Percentiles rank a stretch among this genome's conserved stretches.
Conservation (phyloP, 768 basidiomycete genomes). For the Clitopilus passeckerianus region DNA sequence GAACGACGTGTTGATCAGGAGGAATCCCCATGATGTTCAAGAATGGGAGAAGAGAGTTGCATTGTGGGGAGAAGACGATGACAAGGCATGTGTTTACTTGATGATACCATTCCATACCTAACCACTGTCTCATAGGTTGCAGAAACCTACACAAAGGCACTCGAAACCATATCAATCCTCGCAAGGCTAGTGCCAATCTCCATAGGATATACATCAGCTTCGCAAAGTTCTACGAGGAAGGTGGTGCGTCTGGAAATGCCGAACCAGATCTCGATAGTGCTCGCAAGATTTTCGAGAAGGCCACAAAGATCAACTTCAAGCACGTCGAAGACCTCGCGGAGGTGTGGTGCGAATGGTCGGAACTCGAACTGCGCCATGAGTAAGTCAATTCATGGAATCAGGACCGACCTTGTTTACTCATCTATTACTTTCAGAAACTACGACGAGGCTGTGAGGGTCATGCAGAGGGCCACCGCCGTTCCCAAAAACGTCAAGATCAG, state of each 20-base stretch:
- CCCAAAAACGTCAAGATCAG: conserved; percentile 89
- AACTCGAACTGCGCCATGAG: conserved; percentile 97
- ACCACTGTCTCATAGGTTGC: conserved; percentile 57
- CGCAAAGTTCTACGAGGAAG: conserved; percentile 96
- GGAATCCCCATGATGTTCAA: conserved; percentile 97
- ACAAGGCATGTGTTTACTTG: conserved; percentile 52
- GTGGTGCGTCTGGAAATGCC: conserved; percentile 74
- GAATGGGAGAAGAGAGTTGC: conserved; percentile 99
- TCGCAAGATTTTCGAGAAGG: conserved; percentile 91
- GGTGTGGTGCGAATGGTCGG: conserved; percentile 99
- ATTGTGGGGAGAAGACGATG: conserved; percentile 89
- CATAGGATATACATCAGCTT: conserved; percentile 92
- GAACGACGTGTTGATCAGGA: conserved; percentile 87
- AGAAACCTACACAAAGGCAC: conserved; percentile 86
- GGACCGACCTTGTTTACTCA: neutral
- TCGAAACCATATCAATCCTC: conserved; percentile 84
- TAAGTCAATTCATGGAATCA: conserved; percentile 32
- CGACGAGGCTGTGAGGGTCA: conserved; percentile 90
- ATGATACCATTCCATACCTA: neutral
- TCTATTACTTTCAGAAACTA: conserved; percentile 65
- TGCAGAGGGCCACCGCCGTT: conserved; percentile 92
- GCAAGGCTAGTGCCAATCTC: conserved; percentile 86
- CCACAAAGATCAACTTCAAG: conserved; percentile 86
- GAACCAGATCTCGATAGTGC: conserved; percentile 82
- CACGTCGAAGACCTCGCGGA: conserved; percentile 97